Evolutionary conservation across 169 alveolate species (phyloP).

Genomic region (Plasmodium relictum): DNA sequence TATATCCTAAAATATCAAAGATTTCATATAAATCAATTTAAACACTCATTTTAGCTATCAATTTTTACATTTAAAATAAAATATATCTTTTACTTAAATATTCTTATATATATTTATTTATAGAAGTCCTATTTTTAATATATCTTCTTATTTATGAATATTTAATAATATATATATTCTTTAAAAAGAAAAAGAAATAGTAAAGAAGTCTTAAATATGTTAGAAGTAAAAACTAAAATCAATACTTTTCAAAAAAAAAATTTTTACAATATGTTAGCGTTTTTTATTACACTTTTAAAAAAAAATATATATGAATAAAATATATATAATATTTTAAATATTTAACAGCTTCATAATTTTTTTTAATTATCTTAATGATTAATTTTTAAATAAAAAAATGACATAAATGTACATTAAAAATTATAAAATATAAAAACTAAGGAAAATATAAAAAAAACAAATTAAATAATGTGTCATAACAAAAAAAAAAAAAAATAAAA

Average conservation of each 20-base stretch:
- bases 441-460: background rate
- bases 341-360: background rate
- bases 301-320: background rate
- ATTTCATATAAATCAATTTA: too few relatives aligned
- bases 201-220: background rate
- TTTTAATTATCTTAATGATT: background rate
- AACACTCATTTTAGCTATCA: too few relatives aligned
- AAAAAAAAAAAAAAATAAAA: constrained; percentile 8
- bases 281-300: background rate
- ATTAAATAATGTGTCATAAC: background rate
- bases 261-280: background rate
- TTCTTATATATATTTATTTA: too few relatives aligned
- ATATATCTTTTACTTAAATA: too few relatives aligned
- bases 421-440: background rate
- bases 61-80: too few relatives aligned
- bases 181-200: background rate
- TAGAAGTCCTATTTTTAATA: too few relatives aligned
- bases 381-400: background rate
- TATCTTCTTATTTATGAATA: too few relatives aligned
- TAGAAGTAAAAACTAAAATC: background rate
- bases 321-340: background rate
- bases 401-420: background rate
- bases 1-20: too few relatives aligned
- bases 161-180: background rate
- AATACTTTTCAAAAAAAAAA: background rate